Evolutionary conservation across 768 basidiomycete genomes (phyloP).

Genomic region (Boletellus ananiceps): DNA sequence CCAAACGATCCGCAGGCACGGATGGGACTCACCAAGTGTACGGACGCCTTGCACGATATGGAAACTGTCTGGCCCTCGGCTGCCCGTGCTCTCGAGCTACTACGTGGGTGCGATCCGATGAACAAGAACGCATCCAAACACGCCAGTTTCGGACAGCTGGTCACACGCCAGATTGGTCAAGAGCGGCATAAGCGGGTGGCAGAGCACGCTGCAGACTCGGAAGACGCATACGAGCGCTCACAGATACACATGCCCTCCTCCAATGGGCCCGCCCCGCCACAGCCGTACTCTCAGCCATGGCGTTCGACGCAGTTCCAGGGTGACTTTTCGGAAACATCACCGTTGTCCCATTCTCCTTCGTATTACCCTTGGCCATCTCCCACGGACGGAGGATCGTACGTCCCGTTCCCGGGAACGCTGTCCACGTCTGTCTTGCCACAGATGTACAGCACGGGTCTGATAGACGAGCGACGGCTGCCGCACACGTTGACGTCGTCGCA

Average conservation of each 20-base stretch:
- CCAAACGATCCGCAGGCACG: slow-evolving; percentile 67
- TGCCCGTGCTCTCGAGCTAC: slow-evolving; percentile 65
- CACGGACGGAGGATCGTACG: slow-evolving; percentile 26
- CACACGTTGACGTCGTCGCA: slow-evolving; percentile 13
- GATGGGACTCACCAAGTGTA: slow-evolving; percentile 59
- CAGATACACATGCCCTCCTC: slow-evolving; percentile 12
- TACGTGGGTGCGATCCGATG: slow-evolving; percentile 53
- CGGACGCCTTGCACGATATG: slow-evolving; percentile 63
- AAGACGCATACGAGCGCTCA: slow-evolving; percentile 24
- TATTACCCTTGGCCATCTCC: slow-evolving; percentile 47
- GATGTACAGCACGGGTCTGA: slow-evolving; percentile 68
- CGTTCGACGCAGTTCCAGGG: slow-evolving; percentile 25
- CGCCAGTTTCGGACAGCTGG: slow-evolving; percentile 5
- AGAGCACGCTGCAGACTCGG: slow-evolving; percentile 44
- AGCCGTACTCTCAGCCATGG: slow-evolving; percentile 27
- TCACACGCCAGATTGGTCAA: slow-evolving; percentile 12
- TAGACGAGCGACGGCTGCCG: slow-evolving; percentile 43
- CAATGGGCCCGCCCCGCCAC: slow-evolving; percentile 5
- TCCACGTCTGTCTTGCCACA: slow-evolving; percentile 74
- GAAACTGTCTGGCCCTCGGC: slow-evolving; percentile 73
- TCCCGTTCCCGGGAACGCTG: slow-evolving; percentile 42
- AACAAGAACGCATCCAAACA: slow-evolving; percentile 7
- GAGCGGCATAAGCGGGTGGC: slow-evolving; percentile 59
- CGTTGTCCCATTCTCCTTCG: slow-evolving; percentile 18
- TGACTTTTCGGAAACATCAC: slow-evolving; percentile 6